phyloP scores from a whole-genome alignment of 1,284 basidiomycete species.

The Microbotryomycetes sp. region DNA sequence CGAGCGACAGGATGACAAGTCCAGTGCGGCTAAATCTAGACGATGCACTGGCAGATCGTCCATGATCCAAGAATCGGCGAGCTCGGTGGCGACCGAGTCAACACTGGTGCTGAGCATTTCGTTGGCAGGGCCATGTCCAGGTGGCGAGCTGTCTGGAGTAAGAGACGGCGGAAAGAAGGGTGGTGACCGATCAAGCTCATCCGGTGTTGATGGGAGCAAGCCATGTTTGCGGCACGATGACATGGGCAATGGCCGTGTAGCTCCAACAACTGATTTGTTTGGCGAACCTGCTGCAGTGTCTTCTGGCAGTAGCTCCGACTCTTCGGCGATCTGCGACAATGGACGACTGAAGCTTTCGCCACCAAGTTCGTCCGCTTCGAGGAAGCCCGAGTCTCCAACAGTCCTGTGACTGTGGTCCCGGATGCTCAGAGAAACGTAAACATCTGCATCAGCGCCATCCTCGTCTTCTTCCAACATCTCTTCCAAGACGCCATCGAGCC shows the following conservation, averaged over 20 bases:
- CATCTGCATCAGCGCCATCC: not conserved
- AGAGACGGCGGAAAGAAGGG: not conserved
- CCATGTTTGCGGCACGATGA: not conserved
- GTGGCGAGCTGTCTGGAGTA: not conserved
- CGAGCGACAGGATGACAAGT: not conserved
- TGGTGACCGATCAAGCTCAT: not conserved
- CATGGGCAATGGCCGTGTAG: not conserved
- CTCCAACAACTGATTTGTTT: not conserved
- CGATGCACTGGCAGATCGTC: not conserved
- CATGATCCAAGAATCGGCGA: not conserved
- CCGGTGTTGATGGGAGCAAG: not conserved
- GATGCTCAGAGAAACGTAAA: not conserved
- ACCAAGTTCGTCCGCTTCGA: not conserved
- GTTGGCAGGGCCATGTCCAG: not conserved
- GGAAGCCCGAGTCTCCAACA: not conserved
- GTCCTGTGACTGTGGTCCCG: not conserved
- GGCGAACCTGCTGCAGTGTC: not conserved
- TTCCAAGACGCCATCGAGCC: conserved; percentile 6
- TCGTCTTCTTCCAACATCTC: conserved; percentile 8
- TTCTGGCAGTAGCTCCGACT: not conserved
- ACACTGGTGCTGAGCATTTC: conserved; percentile 1
- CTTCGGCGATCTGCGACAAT: not conserved
- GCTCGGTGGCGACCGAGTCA: conserved; percentile 2
- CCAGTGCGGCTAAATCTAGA: not conserved
- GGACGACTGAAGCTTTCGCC: not conserved